Base-by-base conservation (phyloP, 768 basidiomycete genomes). In the Porphyrellus cyaneotinctus region DNA sequence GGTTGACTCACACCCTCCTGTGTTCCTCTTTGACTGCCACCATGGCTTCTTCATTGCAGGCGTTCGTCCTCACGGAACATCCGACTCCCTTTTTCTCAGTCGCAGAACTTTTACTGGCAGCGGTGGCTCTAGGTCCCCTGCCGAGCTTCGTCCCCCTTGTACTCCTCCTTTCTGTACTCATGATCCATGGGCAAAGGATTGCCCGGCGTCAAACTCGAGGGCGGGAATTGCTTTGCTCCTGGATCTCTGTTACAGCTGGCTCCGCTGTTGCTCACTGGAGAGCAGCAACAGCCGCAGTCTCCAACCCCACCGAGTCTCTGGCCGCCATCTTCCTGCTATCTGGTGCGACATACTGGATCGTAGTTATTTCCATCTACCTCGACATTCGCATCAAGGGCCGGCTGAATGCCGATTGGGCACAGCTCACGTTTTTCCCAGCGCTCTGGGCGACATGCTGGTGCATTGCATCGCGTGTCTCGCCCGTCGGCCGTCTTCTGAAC, bases 381-480 rank as follows among this genome's bases (percentile, higher is more conserved):
- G 71, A 78, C 38, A 71, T 73, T 14, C 68, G 66, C 24, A 17
- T 75, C 24, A 68, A 66, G 47, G 70, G 30, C n/a, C 47, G 47
- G 47, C 6, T 73, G 61, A 18, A 51, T 51, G 55, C 56, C 1
- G 70, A 41, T 17, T 80, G 78, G 75, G 54, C 74, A 2, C 78
- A 76, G 57, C 49, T 82, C 13, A 73, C 79, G 0, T 57, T 86
- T 33, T 89, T 91, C 64, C 89, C 89, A 0, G 76, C 78, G 0
- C 58, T 87, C 20, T 92, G 88, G 89, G 75, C 82, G 4, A 76
- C 79, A 1, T 58, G 74, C 3, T 90, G 88, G 88, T 76, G 69
- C 47, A 59, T 63, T 1, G 54, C 81, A 0, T 78, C 87, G 1
- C 75, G 69, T 54, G 14, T 78, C 26, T 88, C 80, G 60, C 87